Evolutionary conservation across 768 basidiomycete species (phyloP).

Genomic region (Exidia glandulosa): DNA sequence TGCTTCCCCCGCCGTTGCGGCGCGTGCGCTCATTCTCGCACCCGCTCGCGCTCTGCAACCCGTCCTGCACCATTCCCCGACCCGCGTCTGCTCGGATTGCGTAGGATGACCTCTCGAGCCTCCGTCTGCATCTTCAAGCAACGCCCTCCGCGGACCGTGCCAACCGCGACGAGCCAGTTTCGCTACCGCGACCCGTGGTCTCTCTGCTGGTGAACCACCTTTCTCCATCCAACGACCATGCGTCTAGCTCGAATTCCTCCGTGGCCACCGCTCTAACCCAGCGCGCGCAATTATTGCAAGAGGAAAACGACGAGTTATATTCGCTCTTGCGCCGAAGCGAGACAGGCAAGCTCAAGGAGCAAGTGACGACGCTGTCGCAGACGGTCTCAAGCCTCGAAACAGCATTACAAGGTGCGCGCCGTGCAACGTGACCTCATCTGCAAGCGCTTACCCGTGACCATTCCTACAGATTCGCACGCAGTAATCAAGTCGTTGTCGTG

Average conservation of each 20-base stretch:
- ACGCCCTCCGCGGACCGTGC: constrained; percentile 37
- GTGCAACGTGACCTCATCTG: neutral
- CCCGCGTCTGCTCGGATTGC: too few relatives aligned
- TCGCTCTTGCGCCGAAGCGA: constrained; percentile 62
- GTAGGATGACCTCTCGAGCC: constrained; percentile 62
- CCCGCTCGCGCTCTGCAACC: too few relatives aligned
- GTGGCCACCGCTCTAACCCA: constrained; percentile 68
- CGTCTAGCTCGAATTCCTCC: constrained; percentile 33
- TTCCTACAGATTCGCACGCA: constrained; percentile 58
- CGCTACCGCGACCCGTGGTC: constrained; percentile 60
- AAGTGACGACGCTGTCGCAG: constrained; percentile 57
- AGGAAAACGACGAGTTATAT: constrained; percentile 83
- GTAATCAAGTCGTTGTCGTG: constrained; percentile 63
- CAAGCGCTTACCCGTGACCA: neutral
- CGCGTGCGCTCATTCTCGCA: constrained; percentile 9
- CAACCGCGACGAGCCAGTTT: constrained; percentile 48
- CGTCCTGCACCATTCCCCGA: too few relatives aligned
- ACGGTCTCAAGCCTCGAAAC: constrained; percentile 60
- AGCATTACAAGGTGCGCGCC: constrained; percentile 56
- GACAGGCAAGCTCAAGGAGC: constrained; percentile 72
- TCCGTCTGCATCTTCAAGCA: constrained; percentile 46
- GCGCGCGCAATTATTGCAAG: constrained; percentile 59
- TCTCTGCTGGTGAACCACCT: constrained; percentile 62
- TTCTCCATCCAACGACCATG: constrained; percentile 19
- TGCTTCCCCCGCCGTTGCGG: constrained; percentile 11